These are phyloP conservation scores for Leccinum barrowsii DNA, from an alignment of 768 basidiomycete genomes.

Conservation along the genomic window DNA sequence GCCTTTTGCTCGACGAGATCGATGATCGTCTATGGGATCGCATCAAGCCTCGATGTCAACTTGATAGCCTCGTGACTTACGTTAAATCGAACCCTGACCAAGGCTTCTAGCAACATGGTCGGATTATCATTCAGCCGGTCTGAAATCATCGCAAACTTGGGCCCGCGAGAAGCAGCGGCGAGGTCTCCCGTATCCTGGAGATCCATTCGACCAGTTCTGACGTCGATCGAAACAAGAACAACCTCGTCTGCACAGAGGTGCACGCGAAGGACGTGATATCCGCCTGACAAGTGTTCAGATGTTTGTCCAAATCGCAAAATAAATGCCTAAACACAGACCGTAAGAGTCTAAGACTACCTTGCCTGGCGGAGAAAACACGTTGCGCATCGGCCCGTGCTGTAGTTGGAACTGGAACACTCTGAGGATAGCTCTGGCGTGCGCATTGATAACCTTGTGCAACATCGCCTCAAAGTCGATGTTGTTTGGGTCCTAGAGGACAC, in stretches of 20 bases:
- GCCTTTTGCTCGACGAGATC: constrained; percentile 84
- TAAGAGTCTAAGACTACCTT: constrained; percentile 54
- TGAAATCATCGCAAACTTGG: constrained; percentile 56
- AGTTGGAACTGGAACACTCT: constrained; percentile 53
- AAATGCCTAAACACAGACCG: constrained; percentile 39
- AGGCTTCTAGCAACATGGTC: constrained; percentile 47
- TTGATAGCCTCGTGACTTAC: constrained; percentile 40
- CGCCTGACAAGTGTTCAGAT: constrained; percentile 38
- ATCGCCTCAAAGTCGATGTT: constrained; percentile 74
- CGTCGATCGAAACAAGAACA: constrained; percentile 73
- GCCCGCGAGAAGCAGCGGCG: constrained; percentile 67
- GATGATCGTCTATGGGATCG: constrained; percentile 67
- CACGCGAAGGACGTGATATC: constrained; percentile 56
- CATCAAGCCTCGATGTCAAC: neutral
- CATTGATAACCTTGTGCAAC: constrained; percentile 57
- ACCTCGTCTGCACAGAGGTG: constrained; percentile 75
- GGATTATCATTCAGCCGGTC: constrained; percentile 72
- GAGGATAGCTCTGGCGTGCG: constrained; percentile 64
- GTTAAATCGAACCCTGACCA: constrained; percentile 57
- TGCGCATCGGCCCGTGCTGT: constrained; percentile 45
- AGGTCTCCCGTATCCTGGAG: constrained; percentile 81
- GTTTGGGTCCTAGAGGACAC: constrained; percentile 48
- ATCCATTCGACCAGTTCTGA: constrained; percentile 73
- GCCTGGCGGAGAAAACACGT: constrained; percentile 60
- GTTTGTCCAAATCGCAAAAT: neutral